Evolutionary conservation across 805 yeast genomes (phyloP).

Genomic region (Saccharomycopsis sp.): DNA sequence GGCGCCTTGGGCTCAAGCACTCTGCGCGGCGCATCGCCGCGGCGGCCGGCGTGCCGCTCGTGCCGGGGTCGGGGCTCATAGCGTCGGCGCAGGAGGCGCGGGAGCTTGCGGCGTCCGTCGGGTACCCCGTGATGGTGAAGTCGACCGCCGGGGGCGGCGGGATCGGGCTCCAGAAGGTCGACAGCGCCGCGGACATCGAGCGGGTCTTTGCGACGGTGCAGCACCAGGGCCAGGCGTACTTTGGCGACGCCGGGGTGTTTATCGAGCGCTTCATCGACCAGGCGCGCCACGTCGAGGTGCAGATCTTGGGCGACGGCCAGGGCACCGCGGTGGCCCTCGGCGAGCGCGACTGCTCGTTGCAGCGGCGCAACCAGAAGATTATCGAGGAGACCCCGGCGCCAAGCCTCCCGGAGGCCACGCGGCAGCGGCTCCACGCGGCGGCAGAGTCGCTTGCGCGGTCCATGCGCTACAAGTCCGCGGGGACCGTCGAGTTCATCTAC

Average conservation of each 20-base stretch:
- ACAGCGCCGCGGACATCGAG: slow-evolving; percentile 70
- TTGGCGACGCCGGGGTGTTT: slow-evolving; percentile 94
- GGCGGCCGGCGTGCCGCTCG: slow-evolving; percentile 89
- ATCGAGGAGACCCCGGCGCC: slow-evolving; percentile 99
- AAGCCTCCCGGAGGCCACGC: slow-evolving; percentile 72
- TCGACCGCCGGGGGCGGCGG: slow-evolving; percentile 99
- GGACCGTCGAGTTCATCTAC: slow-evolving; percentile 93
- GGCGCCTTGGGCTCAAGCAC: slow-evolving; percentile 88
- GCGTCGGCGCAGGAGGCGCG: slow-evolving; percentile 63
- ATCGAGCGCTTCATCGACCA: slow-evolving; percentile 90
- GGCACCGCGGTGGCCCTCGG: slow-evolving; percentile 93
- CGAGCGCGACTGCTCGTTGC: slow-evolving; percentile 96
- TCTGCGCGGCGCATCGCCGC: slow-evolving; percentile 93
- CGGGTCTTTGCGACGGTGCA: slow-evolving; percentile 84
- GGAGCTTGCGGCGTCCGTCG: slow-evolving; percentile 44
- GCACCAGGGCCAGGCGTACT: slow-evolving; percentile 88
- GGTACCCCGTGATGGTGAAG: slow-evolving; percentile 91
- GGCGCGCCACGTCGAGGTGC: slow-evolving; percentile 95
- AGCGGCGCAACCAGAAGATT: slow-evolving; percentile 93
- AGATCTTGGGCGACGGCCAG: slow-evolving; percentile 91
- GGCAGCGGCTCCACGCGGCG: slow-evolving; percentile 68
- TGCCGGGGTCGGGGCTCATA: slow-evolving; percentile 93
- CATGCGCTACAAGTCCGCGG: slow-evolving; percentile 92
- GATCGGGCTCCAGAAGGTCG: slow-evolving; percentile 92
- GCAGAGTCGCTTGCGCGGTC: slow-evolving; percentile 77